These are phyloP conservation scores for Vitis hybrid DNA, from an alignment of 177 flowering plant species.

Conservation along the genomic window DNA sequence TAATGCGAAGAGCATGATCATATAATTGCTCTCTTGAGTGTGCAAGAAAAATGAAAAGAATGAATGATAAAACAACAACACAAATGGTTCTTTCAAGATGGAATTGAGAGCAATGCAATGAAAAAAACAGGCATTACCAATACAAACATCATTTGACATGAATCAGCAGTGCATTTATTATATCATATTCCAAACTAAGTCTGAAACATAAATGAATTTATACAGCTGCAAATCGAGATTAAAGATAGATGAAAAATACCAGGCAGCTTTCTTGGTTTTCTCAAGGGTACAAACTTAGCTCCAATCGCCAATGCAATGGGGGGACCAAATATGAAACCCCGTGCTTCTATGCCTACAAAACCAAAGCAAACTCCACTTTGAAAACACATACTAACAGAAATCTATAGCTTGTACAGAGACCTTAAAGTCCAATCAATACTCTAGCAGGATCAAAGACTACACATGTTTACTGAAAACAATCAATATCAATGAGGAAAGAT, in stretches of 20 bases:
- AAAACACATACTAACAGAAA: constrained; percentile 2
- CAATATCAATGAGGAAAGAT: too few species aligned
- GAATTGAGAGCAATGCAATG: not conserved
- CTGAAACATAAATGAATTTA: not conserved
- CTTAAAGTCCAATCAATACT: too few species aligned
- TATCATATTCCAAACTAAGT: not conserved
- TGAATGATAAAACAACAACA: not conserved
- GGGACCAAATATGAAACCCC: constrained; percentile 93
- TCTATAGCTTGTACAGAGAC: not conserved
- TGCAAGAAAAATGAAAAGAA: constrained; percentile 3
- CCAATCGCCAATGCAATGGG: constrained; percentile 94
- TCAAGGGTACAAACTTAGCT: constrained; percentile 92
- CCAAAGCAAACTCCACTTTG: not conserved
- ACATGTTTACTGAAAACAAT: too few species aligned
- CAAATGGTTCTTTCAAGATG: not conserved
- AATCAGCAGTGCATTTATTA: not conserved
- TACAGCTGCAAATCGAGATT: not conserved
- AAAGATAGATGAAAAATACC: constrained; percentile 38
- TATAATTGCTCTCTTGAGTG: not conserved
- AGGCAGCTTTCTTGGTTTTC: constrained; percentile 89
- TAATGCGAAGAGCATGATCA: accelerated
- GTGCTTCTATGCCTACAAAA: constrained; percentile 79
- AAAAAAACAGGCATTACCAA: not conserved
- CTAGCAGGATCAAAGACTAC: too few species aligned
- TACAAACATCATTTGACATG: not conserved